Base-by-base conservation (phyloP, 495 filamentous ascomycete species). In the Cairneyella variabilis region DNA sequence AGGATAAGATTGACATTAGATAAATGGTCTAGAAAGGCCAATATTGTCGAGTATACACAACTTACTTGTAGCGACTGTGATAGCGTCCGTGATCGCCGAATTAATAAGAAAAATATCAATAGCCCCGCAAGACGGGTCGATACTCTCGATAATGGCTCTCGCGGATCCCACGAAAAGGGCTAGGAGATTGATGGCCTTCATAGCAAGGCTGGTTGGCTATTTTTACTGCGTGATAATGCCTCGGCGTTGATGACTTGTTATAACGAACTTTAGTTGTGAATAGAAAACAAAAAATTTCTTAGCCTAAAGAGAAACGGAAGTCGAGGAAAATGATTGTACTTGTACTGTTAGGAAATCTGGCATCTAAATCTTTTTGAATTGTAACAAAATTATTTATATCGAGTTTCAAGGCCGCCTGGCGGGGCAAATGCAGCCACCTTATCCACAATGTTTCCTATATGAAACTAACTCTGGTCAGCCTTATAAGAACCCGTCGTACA, bases 171-270 rank as follows among this genome's bases (percentile, higher is more conserved):
- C 18, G 7, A 44, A 44, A 44, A 44, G 41, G 18, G 14, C 41
- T 14, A 14, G 17, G 25, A 44, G 2, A 22, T 44, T 44, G 18
- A 44, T 44, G 25, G 18, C 9, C 41, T 44, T 44, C 41, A 44
- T 44, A 21, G 41, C 22, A 44, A 44, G 41, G 41, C 41, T 44
- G 41, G 41, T 22, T 44, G 41, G 41, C 41, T 44, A 18, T 44
- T 16, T 44, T 12, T 44, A 27, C 25, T 14, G 41, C 22, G 41
- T 44, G 18, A 44, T 44, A 21, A 44, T 18, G 18, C 14, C 8
- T 44, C 18, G 41, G 8, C 41, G 8, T 44, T 10, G 18, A 44
- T 8, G 22, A 44, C 41, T 44, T 20, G 18, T 44, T 18, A 21
- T 44, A 21, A 44, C 7, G n/a, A n/a, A n/a, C n/a, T n/a, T n/a